Evolutionary conservation across 2,329 filamentous ascomycete genomes (phyloP), one percentile per base, ranked within the genome.

Genomic region (Fonsecaea pedrosoi): DNA sequence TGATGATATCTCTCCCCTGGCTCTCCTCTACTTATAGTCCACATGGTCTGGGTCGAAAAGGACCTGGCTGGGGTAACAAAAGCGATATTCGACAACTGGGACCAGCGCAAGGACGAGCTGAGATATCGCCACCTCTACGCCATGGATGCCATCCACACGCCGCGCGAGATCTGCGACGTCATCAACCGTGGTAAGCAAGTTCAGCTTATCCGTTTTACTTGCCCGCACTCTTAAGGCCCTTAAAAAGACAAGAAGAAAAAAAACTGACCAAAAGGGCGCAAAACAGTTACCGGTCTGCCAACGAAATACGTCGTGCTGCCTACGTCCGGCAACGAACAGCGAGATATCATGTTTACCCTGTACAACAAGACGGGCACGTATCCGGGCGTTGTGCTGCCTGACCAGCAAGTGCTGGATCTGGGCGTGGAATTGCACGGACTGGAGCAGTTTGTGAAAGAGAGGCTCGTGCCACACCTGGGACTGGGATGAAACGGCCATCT

Each of bases 341-440:
- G 72, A 12, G 72, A 73, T 58, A 73, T 69, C 45, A 73, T 73
- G 71, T 70, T 71, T 56, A 66, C 69, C 32, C 54, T 73, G 37
- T 73, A 73, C 65, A 73, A 73, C 64, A 65, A 59, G 37, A 67
- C 67, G 12, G 70, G 70, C 6, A 73, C 71, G 32, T 73, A 73
- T 58, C 64, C 61, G 13, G 67, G 66, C 2, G 65, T 68, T 13
- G 37, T 62, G 42, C 48, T 73, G 15, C 72, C 72, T 5, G 70
- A 71, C 64, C 32, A 63, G 18, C 66, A 71, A 21, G 66, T 73
- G 21, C 38, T 73, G 25, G 69, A 53, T 32, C 67, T 73, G 8
- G 72, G 72, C 0, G 71, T 73, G 6, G 61, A 70, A 45, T 42
- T 73, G 54, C 72, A 73, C 57, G 54, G 38, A 15, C 25, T 68